These are phyloP conservation scores for Coemansia sp. DNA, from an alignment of 192 early-diverging fungal genomes.

Conservation along the genomic window DNA sequence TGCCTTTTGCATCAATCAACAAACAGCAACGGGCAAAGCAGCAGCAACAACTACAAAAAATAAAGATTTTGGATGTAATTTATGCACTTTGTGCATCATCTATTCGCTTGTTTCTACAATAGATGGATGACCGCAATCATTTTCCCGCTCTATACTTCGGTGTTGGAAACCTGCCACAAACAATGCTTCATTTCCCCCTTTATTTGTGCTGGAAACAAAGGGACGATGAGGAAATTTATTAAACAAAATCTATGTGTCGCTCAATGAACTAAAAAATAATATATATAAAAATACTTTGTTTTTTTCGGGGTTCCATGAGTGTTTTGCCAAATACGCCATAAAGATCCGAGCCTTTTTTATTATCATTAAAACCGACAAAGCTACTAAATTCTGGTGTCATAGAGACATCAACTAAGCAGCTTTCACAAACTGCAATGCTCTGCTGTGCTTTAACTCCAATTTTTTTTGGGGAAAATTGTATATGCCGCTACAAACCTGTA, in stretches of 20 bases:
- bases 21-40: too few relatives aligned
- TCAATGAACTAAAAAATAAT: too few relatives aligned
- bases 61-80: slow-evolving; percentile 1
- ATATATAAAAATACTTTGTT: neutral
- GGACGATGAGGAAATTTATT: neutral
- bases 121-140: neutral
- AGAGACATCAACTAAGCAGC: too few relatives aligned
- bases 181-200: neutral
- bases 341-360: too few relatives aligned
- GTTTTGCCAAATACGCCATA: too few relatives aligned
- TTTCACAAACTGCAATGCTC: too few relatives aligned
- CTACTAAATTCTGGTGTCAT: too few relatives aligned
- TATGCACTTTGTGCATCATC: neutral
- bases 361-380: too few relatives aligned
- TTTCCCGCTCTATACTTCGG: neutral
- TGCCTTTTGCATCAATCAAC: neutral
- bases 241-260: neutral
- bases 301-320: neutral
- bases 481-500: too few relatives aligned
- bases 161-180: neutral
- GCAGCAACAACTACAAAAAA: neutral
- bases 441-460: too few relatives aligned
- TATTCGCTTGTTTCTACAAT: neutral
- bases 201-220: neutral
- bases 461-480: too few relatives aligned